Evolutionary conservation across 805 yeast genomes (phyloP), one percentile per base, ranked within the genome.

Genomic region (Cyberlindnera misumaiensis): DNA sequence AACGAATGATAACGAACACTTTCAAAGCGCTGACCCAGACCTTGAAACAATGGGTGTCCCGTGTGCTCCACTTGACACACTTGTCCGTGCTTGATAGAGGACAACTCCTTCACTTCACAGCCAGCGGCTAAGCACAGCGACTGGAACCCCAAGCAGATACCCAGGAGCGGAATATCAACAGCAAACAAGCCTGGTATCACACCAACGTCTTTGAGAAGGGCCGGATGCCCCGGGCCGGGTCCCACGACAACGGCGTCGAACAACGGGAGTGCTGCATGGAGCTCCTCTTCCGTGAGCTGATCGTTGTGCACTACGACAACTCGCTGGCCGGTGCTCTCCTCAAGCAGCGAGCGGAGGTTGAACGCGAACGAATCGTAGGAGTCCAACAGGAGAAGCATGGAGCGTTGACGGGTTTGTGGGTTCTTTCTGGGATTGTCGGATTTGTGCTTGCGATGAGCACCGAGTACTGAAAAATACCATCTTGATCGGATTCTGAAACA

Each of bases 181-280:
- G 60, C 41, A 72, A 74, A 82, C 47, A 89, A 42, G 7, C 60
- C 59, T 0, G 78, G 73, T 12, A 89, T 75, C 10, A 87, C 70
- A 0, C 96, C 96, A 22, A 82, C 75, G 51, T 89, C 97, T 2
- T 54, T 28, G 4, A 70, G 52, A 49, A 65, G 63, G 1, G 62
- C 59, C 0, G 98, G 98, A 49, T 84, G 77, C 0, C 99, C 99
- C 0, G 99, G 99, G 0, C 99, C 99, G 0, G 99, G 99, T 0
- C 98, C 98, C 8, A 93, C 70, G 0, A 93, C 77, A 3, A 93
- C 67, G 26, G 87, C 87, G 41, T 83, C 86, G 47, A 86, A 78
- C 7, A 64, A 53, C 1, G 68, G 64, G 14, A 85, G 53, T 41
- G 71, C 67, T 2, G 51, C 42, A 5, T 49, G 47, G 35, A 83